Conservation (phyloP, 2,329 filamentous ascomycete species). For the Cercospora sp. region DNA sequence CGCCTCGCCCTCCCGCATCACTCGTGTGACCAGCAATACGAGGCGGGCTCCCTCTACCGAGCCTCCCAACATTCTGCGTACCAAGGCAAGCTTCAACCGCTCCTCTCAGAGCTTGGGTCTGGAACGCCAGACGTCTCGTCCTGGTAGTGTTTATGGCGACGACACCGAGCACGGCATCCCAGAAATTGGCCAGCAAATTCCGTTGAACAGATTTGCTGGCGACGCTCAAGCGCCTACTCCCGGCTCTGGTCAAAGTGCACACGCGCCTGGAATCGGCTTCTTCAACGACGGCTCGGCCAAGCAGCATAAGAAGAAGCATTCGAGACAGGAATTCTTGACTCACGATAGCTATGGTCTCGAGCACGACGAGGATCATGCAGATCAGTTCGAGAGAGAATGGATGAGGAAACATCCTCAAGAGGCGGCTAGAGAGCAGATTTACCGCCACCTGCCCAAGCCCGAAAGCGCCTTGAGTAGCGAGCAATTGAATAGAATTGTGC, state of each 20-base stretch:
- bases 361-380: slow-evolving; percentile 72
- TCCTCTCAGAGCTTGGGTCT: slow-evolving; percentile 48
- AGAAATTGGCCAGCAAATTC: slow-evolving; percentile 87
- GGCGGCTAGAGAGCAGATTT: slow-evolving; percentile 74
- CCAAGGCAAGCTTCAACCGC: slow-evolving; percentile 58
- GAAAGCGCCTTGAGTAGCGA: slow-evolving; percentile 87
- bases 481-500: slow-evolving; percentile 86
- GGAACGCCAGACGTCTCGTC: slow-evolving; percentile 50
- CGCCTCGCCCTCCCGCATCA: slow-evolving; percentile 25
- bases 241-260: slow-evolving; percentile 53
- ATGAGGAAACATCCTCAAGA: slow-evolving; percentile 88
- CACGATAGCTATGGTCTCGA: slow-evolving; percentile 92
- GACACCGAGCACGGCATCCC: slow-evolving; percentile 80
- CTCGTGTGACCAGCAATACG: slow-evolving; percentile 32
- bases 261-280: slow-evolving; percentile 51
- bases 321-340: slow-evolving; percentile 68
- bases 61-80: slow-evolving; percentile 56
- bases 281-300: slow-evolving; percentile 59
- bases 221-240: slow-evolving; percentile 96
- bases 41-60: slow-evolving; percentile 42
- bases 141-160: slow-evolving; percentile 55
- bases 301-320: slow-evolving; percentile 67
- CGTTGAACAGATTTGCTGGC: slow-evolving; percentile 88
- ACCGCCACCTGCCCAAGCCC: slow-evolving; percentile 60
- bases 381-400: slow-evolving; percentile 88